Evolutionary conservation across 352 stramenopile species (phyloP).

Genomic region (Phytophthora brassicae): DNA sequence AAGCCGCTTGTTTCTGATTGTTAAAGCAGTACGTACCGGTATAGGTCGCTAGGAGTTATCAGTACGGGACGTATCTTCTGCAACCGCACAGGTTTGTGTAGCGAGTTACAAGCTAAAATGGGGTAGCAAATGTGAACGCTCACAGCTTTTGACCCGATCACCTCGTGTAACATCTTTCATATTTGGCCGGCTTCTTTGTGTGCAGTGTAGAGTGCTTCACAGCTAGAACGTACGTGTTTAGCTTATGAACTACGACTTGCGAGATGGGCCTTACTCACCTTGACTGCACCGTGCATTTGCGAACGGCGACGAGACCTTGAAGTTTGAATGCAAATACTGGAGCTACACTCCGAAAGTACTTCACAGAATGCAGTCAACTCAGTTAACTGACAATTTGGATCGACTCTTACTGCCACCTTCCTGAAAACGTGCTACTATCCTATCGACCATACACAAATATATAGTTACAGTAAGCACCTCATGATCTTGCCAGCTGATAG

Average conservation of each 20-base stretch:
- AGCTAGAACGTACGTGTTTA: too few relatives aligned
- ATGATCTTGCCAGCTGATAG: constrained; percentile 23
- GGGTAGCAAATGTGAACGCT: not conserved
- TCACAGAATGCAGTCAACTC: constrained; percentile 4
- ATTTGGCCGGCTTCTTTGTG: too few relatives aligned
- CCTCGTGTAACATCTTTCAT: too few relatives aligned
- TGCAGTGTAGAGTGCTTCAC: too few relatives aligned
- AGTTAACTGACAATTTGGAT: too few relatives aligned
- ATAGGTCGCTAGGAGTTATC: constrained; percentile 4
- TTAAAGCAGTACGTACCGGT: too few relatives aligned
- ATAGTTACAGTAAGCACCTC: constrained; percentile 1
- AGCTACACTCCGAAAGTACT: constrained; percentile 10
- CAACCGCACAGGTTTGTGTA: not conserved
- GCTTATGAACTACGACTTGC: not conserved
- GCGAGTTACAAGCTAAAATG: not conserved
- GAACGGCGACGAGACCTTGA: constrained; percentile 21
- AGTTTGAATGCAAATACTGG: constrained; percentile 9
- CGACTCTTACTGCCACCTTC: too few relatives aligned
- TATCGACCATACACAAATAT: constrained; percentile 1
- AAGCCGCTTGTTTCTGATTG: too few relatives aligned
- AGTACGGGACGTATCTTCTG: constrained; percentile 14
- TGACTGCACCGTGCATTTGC: too few relatives aligned
- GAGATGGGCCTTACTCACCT: too few relatives aligned
- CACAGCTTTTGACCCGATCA: not conserved
- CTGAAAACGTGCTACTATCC: not conserved